Evolutionary conservation across 805 yeast genomes (phyloP).

Genomic region (Candida caryicola): DNA sequence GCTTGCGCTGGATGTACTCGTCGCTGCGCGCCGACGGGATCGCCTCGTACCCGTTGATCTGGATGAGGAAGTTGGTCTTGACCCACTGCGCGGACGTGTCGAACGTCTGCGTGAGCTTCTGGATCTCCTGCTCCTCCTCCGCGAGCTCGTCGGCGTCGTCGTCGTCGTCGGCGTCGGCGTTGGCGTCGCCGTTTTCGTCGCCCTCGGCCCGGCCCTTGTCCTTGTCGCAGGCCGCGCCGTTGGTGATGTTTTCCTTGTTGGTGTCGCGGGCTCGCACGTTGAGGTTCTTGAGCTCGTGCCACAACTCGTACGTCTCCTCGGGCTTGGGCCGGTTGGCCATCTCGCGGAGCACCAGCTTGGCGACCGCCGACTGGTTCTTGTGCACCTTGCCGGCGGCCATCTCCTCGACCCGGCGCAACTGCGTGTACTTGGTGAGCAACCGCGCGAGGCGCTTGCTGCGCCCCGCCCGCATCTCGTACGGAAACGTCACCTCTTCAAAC

Average conservation of each 20-base stretch:
- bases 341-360: conserved; percentile 22
- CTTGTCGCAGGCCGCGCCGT: conserved; percentile 9
- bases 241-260: conserved; percentile 1
- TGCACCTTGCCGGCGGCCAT: conserved; percentile 2
- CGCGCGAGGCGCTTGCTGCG: conserved; percentile 4
- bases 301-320: conserved; percentile 33
- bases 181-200: not conserved
- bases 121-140: conserved; percentile 4
- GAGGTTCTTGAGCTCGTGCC: conserved; percentile 24
- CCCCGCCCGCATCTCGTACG: not conserved
- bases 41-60: conserved; percentile 18
- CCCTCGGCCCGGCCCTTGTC: conserved; percentile 1
- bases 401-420: conserved; percentile 15
- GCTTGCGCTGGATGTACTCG: conserved; percentile 17
- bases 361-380: conserved; percentile 10
- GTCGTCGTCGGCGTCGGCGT: conserved; percentile 4
- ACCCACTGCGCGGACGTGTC: conserved; percentile 18
- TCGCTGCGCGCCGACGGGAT: conserved; percentile 7
- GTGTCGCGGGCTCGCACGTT: conserved; percentile 11
- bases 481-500: conserved; percentile 8
- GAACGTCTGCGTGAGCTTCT: conserved; percentile 12
- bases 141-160: conserved; percentile 5
- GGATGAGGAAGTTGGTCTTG: conserved; percentile 20
- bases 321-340: conserved; percentile 24
- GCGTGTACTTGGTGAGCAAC: conserved; percentile 15